Base-by-base conservation (phyloP, 306 rosid species). In the Ormosia emarginata region DNA sequence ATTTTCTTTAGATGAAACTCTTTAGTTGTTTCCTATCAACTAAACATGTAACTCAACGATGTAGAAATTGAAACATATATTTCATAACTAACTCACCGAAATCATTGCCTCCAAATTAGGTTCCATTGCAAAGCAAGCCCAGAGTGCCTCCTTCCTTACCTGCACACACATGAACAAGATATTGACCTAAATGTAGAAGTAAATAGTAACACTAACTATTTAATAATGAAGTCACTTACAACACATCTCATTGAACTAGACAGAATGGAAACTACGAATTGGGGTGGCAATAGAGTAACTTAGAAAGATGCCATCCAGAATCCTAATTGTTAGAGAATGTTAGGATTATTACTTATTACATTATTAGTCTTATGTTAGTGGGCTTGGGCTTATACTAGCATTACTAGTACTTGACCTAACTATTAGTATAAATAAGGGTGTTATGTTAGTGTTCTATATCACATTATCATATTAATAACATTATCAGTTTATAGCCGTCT, bases 101-200 rank as follows among this genome's bases (percentile, higher is more conserved):
- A 59, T 90, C 98, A 93, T 89, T 80, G 99, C 98, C 86, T 90
- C 99, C 76, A 65, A 78, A 88, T 86, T 70, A 73, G 99, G 99
- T 80, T 70, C 87, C 92, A 95, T 13, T 36, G 99, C 94, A 79
- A 92, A 95, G 89, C 98, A 93, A 44, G 98, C 97, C 98, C 97
- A 92, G 36, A 95, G 96, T 18, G 98, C 98, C 79, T 95, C 98
- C 89, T 93, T 95, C 85, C 99, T 90, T 83, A 86, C 82, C 98
- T 95, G 86, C 85, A 79, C 55, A 75, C 85, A 79, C 55, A 75
- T 40, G 71, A 83, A 66, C 80, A 80, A 53, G 83, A 77, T 67
- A 50, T 85, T 67, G 71, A 64, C 59, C 39, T 71, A 79, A 73
- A 74, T 57, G 76, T 44, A 71, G 24, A 86, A 67, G 50, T 49